These are phyloP conservation scores for Albifimbria verrucaria DNA, from an alignment of 2,329 filamentous ascomycete genomes.

Conservation along the genomic window DNA sequence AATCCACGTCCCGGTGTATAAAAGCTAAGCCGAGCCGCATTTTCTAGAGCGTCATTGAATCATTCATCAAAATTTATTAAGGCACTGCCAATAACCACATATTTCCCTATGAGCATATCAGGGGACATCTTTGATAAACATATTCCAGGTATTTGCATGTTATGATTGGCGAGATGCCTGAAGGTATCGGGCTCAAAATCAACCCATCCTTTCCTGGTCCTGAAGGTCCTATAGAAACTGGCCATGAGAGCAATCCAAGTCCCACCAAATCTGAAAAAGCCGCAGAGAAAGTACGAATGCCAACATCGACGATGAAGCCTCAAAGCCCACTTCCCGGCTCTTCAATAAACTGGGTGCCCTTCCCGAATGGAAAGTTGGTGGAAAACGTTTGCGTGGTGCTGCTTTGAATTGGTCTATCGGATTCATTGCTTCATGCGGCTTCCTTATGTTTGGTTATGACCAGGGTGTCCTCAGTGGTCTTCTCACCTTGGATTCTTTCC, in stretches of 20 bases:
- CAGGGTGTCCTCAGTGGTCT: constrained; percentile 24
- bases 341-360: constrained; percentile 16
- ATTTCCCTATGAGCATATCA: too few species aligned
- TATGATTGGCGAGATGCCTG: background rate
- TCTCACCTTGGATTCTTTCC: constrained; percentile 23
- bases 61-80: background rate
- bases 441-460: constrained; percentile 26
- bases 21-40: background rate
- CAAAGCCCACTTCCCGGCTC: constrained; percentile 9
- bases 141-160: too few species aligned
- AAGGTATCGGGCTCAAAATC: background rate
- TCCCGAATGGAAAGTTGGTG: constrained; percentile 20
- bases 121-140: too few species aligned
- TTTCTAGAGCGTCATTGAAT: background rate
- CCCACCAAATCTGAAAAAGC: background rate
- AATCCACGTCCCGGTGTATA: background rate
- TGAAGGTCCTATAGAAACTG: background rate
- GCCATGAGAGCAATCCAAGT: background rate
- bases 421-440: constrained; percentile 24
- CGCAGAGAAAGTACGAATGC: background rate
- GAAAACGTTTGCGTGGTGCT: constrained; percentile 16
- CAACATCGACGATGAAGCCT: background rate
- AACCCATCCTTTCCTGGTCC: background rate
- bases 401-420: constrained; percentile 23
- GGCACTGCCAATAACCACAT: too few species aligned